These are phyloP conservation scores for Talaromyces piceae DNA, from an alignment of 2,329 filamentous ascomycete genomes.

Conservation along the genomic window DNA sequence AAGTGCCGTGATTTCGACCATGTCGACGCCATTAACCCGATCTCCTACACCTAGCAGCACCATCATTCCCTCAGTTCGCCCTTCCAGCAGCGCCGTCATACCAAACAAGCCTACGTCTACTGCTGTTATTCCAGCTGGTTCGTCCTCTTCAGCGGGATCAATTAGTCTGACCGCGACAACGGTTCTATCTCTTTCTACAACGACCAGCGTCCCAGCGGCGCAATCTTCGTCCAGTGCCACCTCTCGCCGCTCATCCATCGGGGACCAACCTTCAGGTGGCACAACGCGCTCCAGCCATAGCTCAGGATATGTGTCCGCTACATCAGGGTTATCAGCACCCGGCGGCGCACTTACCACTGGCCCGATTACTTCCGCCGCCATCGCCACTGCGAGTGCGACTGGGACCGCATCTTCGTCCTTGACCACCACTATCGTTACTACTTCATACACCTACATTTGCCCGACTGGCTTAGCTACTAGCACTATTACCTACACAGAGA, in stretches of 20 bases:
- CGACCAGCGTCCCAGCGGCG: background rate
- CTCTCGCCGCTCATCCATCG: slow-evolving; percentile 2
- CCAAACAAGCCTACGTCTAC: background rate
- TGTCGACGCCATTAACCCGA: background rate
- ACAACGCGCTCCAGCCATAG: background rate
- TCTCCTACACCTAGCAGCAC: background rate
- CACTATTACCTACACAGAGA: slow-evolving; percentile 18
- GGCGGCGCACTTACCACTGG: background rate
- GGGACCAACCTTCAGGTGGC: background rate
- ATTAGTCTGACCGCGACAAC: background rate
- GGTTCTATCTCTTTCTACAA: slow-evolving; percentile 1
- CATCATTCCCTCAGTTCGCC: background rate
- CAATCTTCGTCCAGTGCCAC: background rate
- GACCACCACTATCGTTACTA: slow-evolving; percentile 18
- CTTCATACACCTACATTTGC: slow-evolving; percentile 22
- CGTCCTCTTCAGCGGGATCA: background rate
- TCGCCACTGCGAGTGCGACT: slow-evolving; percentile 4
- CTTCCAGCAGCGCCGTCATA: background rate
- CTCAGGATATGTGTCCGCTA: background rate
- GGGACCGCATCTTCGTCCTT: slow-evolving; percentile 8
- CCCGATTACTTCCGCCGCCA: background rate
- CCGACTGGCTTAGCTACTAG: slow-evolving; percentile 22
- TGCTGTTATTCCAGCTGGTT: background rate
- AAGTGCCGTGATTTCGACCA: background rate
- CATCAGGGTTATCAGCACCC: slow-evolving; percentile 3